These are phyloP conservation scores for Colletotrichum sp. DNA, from an alignment of 2,329 filamentous ascomycete species.

Conservation along the genomic window DNA sequence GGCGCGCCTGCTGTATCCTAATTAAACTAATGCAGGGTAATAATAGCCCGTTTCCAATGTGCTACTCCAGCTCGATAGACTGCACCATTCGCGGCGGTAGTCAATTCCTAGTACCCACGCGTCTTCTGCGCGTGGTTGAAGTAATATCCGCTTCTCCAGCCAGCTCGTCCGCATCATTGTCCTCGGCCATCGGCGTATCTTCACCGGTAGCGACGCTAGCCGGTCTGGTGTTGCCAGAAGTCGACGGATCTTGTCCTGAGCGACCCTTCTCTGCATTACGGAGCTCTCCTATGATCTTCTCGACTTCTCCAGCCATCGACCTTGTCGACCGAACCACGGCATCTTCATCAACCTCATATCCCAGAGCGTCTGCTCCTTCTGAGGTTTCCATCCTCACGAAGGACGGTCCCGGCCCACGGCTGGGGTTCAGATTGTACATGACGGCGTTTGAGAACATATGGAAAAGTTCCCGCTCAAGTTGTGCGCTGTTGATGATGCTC, in stretches of 20 bases:
- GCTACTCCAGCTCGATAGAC: neutral
- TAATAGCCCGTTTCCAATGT: neutral
- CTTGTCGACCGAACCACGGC: conserved; percentile 86
- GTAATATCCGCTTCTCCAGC: conserved; percentile 43
- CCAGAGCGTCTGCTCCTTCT: conserved; percentile 51
- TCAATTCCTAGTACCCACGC: conserved; percentile 39
- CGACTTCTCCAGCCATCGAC: conserved; percentile 89
- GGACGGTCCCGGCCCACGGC: conserved; percentile 69
- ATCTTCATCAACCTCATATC: conserved; percentile 78
- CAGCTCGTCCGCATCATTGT: conserved; percentile 49
- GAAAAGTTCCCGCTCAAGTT: conserved; percentile 90
- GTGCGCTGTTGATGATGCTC: conserved; percentile 90
- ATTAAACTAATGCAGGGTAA: neutral
- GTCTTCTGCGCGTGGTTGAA: conserved; percentile 38
- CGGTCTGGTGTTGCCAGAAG: conserved; percentile 31
- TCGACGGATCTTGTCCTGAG: conserved; percentile 39
- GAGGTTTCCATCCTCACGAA: conserved; percentile 53
- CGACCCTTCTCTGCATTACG: conserved; percentile 72
- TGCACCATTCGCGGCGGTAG: conserved; percentile 12
- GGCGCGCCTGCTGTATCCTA: neutral
- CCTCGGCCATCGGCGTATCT: conserved; percentile 46
- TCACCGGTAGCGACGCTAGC: conserved; percentile 45
- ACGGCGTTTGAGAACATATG: conserved; percentile 98
- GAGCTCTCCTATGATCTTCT: conserved; percentile 78
- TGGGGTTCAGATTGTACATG: conserved; percentile 93